phyloP scores from a whole-genome alignment of 2,329 filamentous ascomycete species.

The Paraphoma chrysanthemicola region DNA sequence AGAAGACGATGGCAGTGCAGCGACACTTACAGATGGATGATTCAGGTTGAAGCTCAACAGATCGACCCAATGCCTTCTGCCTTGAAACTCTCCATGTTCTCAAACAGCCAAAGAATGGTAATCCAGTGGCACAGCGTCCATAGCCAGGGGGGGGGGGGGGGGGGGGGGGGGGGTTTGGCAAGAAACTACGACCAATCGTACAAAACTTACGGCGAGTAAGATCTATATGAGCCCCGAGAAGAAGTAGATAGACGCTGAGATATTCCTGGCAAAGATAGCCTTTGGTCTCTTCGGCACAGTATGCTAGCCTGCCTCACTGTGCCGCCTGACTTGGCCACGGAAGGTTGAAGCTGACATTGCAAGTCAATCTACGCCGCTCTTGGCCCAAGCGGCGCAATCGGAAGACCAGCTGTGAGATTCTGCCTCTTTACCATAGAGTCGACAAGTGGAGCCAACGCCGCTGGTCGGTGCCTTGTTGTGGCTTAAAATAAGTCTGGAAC shows the following conservation, averaged over 20 bases:
- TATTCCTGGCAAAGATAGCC: neutral
- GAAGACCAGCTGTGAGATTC: neutral
- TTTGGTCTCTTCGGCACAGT: conserved; percentile 1
- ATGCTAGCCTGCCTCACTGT: conserved; percentile 2
- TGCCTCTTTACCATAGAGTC: conserved; percentile 2
- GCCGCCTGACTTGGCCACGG: neutral
- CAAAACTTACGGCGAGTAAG: too few species aligned
- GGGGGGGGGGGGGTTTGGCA: too few species aligned
- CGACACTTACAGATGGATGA: too few species aligned
- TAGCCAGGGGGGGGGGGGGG: neutral
- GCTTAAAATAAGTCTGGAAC: conserved; percentile 1
- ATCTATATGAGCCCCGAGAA: neutral
- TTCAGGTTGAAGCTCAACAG: conserved; percentile 1
- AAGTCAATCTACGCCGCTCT: conserved; percentile 1
- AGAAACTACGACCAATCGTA: too few species aligned
- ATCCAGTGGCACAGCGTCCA: neutral
- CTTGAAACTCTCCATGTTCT: neutral
- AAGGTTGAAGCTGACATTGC: conserved; percentile 1
- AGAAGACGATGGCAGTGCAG: neutral
- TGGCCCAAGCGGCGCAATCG: neutral
- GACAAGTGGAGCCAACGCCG: neutral
- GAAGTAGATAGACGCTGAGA: neutral
- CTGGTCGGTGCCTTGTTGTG: conserved; percentile 2
- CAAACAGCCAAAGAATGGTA: neutral
- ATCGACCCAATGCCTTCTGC: neutral